These are phyloP conservation scores for Lachnellula willkommii DNA, from an alignment of 2,329 filamentous ascomycete genomes.

Conservation along the genomic window DNA sequence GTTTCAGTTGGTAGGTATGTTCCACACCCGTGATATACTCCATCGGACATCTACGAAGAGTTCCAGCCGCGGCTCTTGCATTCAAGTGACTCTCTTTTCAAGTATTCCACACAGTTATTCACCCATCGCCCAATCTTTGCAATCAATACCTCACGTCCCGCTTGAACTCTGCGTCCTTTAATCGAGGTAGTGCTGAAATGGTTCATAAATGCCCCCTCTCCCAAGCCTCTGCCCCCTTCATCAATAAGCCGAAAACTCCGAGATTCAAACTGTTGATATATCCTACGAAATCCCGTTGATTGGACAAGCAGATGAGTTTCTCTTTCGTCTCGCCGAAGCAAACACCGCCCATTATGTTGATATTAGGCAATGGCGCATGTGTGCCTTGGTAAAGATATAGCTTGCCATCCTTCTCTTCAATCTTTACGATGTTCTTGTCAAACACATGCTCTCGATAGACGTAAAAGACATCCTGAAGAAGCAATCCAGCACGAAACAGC, in stretches of 20 bases:
- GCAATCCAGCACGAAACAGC: constrained; percentile 3
- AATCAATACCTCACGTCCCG: neutral
- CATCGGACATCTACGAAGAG: neutral
- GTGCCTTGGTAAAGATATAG: neutral
- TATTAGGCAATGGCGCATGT: neutral
- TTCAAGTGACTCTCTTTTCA: neutral
- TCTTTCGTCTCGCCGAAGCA: neutral
- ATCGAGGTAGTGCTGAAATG: neutral
- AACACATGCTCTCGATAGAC: constrained; percentile 7
- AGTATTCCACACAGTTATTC: neutral
- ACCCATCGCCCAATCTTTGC: neutral
- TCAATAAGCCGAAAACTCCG: neutral
- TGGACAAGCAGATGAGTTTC: neutral
- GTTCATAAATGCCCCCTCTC: neutral
- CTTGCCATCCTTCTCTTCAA: constrained; percentile 2
- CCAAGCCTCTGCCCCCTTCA: neutral
- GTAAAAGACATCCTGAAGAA: constrained; percentile 8
- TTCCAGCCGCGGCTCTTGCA: neutral
- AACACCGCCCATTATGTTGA: neutral
- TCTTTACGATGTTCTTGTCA: neutral
- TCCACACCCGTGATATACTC: neutral
- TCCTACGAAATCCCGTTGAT: neutral
- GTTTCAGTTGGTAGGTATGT: too few species aligned
- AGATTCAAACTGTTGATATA: neutral
- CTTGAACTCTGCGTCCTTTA: neutral